Evolutionary conservation across 1,284 basidiomycete species (phyloP).

Genomic region (Earliella scabrosa): DNA sequence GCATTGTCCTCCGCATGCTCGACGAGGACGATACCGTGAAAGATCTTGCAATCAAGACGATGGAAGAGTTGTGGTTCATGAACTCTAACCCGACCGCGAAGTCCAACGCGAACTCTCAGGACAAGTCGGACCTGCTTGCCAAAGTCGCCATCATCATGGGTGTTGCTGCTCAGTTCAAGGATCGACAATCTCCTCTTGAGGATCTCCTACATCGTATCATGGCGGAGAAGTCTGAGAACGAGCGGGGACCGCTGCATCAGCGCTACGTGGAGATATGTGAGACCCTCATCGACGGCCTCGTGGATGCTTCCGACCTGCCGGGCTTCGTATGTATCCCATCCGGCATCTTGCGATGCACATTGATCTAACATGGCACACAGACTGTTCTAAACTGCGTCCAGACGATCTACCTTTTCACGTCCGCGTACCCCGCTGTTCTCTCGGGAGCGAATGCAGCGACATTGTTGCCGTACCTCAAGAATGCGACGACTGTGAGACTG

Average conservation of each 20-base stretch:
- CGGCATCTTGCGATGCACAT: too few relatives aligned
- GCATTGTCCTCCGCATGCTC: constrained; percentile 82
- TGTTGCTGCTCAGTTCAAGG: constrained; percentile 81
- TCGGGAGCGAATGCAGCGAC: constrained; percentile 81
- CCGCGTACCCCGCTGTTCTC: constrained; percentile 82
- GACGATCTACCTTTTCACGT: constrained; percentile 82
- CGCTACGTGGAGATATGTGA: constrained; percentile 83
- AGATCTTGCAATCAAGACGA: constrained; percentile 86
- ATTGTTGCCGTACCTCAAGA: constrained; percentile 87
- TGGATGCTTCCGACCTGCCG: constrained; percentile 81
- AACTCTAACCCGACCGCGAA: constrained; percentile 42
- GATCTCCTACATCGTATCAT: constrained; percentile 84
- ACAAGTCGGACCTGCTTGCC: constrained; percentile 55
- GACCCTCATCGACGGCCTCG: constrained; percentile 82
- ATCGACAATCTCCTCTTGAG: constrained; percentile 84
- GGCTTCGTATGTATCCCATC: constrained; percentile 64
- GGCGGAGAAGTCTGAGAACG: constrained; percentile 57
- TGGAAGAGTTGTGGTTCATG: constrained; percentile 90
- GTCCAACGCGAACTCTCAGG: constrained; percentile 34
- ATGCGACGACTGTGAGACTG: constrained; percentile 63
- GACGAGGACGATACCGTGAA: constrained; percentile 95
- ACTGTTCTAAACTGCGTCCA: constrained; percentile 82
- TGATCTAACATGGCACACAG: too few relatives aligned
- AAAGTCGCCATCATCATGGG: constrained; percentile 85
- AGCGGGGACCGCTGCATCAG: constrained; percentile 54